Percentiles rank a stretch among this genome's conserved stretches.
Conservation (phyloP, 495 filamentous ascomycete species). For the Trichoderma asperelloides region DNA sequence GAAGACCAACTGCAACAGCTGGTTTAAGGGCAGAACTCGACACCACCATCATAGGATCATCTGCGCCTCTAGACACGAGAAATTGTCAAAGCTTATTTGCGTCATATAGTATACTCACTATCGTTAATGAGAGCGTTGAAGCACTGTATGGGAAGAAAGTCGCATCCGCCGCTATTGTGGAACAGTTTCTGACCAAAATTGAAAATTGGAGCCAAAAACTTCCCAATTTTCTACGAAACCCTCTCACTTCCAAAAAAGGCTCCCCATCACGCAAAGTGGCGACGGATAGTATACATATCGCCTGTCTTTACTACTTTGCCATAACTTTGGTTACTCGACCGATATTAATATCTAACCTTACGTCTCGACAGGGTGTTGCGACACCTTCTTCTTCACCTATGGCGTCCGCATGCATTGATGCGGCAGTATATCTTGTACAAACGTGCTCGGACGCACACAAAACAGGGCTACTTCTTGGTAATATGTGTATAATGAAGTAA, state of each 20-base stretch:
- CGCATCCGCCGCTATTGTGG: slow-evolving; percentile 1
- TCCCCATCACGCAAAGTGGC: background rate
- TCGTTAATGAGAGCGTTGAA: slow-evolving; percentile 9
- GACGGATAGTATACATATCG: slow-evolving; percentile 14
- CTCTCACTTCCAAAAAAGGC: background rate
- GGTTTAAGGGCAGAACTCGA: slow-evolving; percentile 1
- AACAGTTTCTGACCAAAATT: background rate
- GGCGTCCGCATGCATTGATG: slow-evolving; percentile 9
- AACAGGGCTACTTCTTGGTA: background rate
- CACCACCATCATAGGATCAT: background rate
- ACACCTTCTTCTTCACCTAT: slow-evolving; percentile 3
- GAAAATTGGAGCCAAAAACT: slow-evolving; percentile 8
- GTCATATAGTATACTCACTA: slow-evolving; percentile 9
- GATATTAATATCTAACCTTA: slow-evolving; percentile 14
- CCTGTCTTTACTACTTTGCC: slow-evolving; percentile 17
- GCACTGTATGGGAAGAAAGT: slow-evolving; percentile 11
- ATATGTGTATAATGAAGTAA: slow-evolving; percentile 12
- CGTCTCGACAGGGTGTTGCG: background rate
- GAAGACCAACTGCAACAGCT: slow-evolving; percentile 10
- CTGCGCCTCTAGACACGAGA: background rate
- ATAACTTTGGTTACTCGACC: slow-evolving; percentile 17
- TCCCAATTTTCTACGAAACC: slow-evolving; percentile 2
- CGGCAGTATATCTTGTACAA: slow-evolving; percentile 10
- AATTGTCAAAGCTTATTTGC: background rate
- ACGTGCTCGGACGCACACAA: slow-evolving; percentile 10